Conservation (phyloP, 148 eudicot genomes). For the Fagopyrum esculentum region DNA sequence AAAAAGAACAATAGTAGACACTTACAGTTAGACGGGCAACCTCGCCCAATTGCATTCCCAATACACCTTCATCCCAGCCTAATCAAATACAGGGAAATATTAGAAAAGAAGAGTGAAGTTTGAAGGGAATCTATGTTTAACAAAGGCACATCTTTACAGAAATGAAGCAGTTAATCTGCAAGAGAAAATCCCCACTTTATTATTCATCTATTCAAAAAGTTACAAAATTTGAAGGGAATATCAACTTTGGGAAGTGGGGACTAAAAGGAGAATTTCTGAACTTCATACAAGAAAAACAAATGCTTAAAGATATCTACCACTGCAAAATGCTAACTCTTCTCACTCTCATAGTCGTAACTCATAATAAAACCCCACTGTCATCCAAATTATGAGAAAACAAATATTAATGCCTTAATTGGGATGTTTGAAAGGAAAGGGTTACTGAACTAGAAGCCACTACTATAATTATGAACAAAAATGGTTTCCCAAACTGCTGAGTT, state of each 20-base stretch:
- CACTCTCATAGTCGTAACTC: neutral
- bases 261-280: neutral
- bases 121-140: neutral
- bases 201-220: neutral
- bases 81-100: neutral
- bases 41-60: constrained; percentile 97
- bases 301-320: neutral
- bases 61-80: constrained; percentile 99
- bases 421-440: neutral
- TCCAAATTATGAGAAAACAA: neutral
- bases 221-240: neutral
- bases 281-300: neutral
- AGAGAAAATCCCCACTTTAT: neutral
- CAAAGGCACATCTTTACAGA: neutral
- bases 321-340: neutral
- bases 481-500: neutral
- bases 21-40: constrained; percentile 73
- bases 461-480: neutral
- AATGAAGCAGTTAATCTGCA: neutral
- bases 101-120: neutral
- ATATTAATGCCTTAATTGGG: neutral
- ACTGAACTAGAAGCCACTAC: neutral
- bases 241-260: neutral
- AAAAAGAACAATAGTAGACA: neutral
- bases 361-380: neutral